Conservation (phyloP, 169 alveolate genomes). For the Eimeria maxima region DNA sequence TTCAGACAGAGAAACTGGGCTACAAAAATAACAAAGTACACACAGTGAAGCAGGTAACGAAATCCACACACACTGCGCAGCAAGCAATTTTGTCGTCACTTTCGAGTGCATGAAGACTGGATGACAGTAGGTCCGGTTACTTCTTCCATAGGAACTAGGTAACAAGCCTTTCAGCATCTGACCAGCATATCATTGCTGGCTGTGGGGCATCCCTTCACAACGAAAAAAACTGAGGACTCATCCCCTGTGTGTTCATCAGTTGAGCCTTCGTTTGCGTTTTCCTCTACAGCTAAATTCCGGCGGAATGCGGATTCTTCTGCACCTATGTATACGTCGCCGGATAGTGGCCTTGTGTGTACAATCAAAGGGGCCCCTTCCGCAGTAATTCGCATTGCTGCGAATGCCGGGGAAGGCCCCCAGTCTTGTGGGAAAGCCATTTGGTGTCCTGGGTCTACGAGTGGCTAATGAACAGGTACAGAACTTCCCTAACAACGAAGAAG, state of each 20-base stretch:
- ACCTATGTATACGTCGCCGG: neutral
- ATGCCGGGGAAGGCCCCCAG: slow-evolving; percentile 45
- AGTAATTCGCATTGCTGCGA: neutral
- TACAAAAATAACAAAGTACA: neutral
- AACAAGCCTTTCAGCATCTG: neutral
- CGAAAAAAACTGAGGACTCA: neutral
- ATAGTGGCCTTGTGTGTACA: neutral
- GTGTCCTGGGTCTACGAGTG: neutral
- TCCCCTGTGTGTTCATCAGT: neutral
- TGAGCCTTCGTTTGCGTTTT: neutral
- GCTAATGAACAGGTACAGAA: neutral
- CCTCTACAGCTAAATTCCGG: neutral
- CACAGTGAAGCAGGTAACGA: neutral
- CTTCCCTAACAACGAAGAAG: neutral
- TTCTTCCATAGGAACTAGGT: neutral
- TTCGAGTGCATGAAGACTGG: neutral
- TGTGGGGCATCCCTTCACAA: slow-evolving; percentile 40
- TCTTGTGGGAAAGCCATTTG: slow-evolving; percentile 34
- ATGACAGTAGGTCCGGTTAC: neutral
- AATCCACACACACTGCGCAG: neutral
- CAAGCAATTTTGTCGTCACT: neutral
- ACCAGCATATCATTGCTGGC: slow-evolving; percentile 58
- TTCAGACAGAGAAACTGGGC: neutral
- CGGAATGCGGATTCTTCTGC: neutral
- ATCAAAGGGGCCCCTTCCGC: slow-evolving; percentile 36